Percentiles rank a stretch among this genome's conserved stretches.
Evolutionary conservation across 1,139 yeast species (phyloP).

Genomic region (Kurtzmaniella quercitrusa): DNA sequence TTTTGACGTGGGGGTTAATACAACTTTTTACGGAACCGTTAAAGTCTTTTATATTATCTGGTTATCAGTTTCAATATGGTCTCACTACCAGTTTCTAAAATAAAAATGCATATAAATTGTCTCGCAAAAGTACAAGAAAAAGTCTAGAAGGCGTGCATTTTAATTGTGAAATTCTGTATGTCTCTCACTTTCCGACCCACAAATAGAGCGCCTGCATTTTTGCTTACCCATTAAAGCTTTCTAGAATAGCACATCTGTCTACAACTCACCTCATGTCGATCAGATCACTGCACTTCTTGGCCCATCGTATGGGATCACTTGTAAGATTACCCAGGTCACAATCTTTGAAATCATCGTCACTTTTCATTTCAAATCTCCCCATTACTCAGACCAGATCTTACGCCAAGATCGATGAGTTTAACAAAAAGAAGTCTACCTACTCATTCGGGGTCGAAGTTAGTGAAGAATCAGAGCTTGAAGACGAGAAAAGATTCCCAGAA

Average conservation of each 20-base stretch:
- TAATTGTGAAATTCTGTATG: too few relatives aligned
- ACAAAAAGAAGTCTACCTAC: constrained; percentile 33
- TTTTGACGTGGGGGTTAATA: too few relatives aligned
- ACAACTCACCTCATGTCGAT: not conserved
- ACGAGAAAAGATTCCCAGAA: constrained; percentile 25
- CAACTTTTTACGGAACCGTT: too few relatives aligned
- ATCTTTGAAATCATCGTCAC: not conserved
- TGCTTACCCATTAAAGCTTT: not conserved
- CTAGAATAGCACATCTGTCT: not conserved
- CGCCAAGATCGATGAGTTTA: constrained; percentile 18
- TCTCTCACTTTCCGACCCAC: not conserved
- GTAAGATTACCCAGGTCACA: not conserved
- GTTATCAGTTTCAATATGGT: too few relatives aligned
- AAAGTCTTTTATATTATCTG: too few relatives aligned
- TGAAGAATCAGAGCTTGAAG: not conserved
- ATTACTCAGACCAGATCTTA: not conserved
- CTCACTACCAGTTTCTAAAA: too few relatives aligned
- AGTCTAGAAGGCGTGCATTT: too few relatives aligned
- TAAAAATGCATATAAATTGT: too few relatives aligned
- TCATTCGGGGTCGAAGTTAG: constrained; percentile 23
- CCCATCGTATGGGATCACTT: too few relatives aligned
- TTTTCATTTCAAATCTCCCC: not conserved
- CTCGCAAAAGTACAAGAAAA: too few relatives aligned
- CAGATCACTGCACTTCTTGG: not conserved
- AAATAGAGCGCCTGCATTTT: not conserved